Evolutionary conservation across 441 rosid genomes (phyloP).

Genomic region (Eruca vesicaria): DNA sequence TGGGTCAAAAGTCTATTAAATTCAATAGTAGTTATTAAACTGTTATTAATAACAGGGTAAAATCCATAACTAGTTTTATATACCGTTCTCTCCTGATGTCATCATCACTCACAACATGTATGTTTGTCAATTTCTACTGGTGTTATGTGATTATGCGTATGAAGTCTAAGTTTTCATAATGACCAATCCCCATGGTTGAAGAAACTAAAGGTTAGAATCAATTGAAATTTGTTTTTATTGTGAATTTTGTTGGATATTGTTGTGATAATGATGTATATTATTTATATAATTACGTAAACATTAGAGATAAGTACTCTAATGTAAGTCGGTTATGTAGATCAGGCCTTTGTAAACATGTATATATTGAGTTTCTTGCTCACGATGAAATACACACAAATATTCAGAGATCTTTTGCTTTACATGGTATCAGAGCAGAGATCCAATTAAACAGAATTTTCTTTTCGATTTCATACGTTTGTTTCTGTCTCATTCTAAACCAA

Average conservation of each 20-base stretch:
- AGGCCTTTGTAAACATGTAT: too few relatives aligned
- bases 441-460: too few relatives aligned
- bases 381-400: too few relatives aligned
- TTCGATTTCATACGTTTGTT: too few relatives aligned
- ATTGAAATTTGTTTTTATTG: constrained; percentile 6
- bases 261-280: too few relatives aligned
- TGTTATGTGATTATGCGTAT: background rate
- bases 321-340: too few relatives aligned
- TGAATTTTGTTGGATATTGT: background rate
- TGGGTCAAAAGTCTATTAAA: background rate
- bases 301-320: too few relatives aligned
- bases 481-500: too few relatives aligned
- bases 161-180: constrained; percentile 1
- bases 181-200: background rate
- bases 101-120: background rate
- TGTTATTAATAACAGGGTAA: background rate
- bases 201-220: constrained; percentile 4
- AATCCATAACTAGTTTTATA: background rate
- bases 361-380: too few relatives aligned
- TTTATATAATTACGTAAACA: too few relatives aligned
- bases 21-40: background rate
- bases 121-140: background rate
- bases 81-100: background rate
- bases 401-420: too few relatives aligned
- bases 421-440: too few relatives aligned